Evolutionary conservation across 2,329 filamentous ascomycete genomes (phyloP), one percentile per base, ranked within the genome.

Genomic region (Calonectria pteridis): DNA sequence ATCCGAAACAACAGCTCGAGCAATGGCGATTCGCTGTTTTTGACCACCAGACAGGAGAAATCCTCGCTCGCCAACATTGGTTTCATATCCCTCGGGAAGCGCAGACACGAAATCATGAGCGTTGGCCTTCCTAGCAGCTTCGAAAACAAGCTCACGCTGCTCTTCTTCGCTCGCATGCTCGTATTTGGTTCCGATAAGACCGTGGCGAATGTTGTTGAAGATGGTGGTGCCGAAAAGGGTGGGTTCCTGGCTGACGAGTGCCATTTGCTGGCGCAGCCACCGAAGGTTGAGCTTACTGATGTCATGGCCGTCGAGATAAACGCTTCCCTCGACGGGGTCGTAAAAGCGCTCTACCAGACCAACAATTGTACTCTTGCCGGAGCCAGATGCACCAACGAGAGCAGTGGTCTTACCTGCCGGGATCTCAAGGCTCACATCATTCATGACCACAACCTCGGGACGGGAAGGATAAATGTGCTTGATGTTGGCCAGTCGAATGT

Each of bases 1-100:
- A 79, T 98, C 94, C 23, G 94, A 96, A 35, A 98, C 95, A 71
- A 98, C 91, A 49, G 96, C 96, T 81, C 95, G 90, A 10, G 96
- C 95, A 84, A 98, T 98, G 16, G 96, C 96, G 81, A 98, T 97
- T 79, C 97, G 94, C 85, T 98, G 97, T 84, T 98, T 98, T 85
- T 99, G 97, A 43, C 97, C 97, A 83, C 97, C 97, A 69, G 95
- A 98, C 11, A 99, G 89, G 67, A 98, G 86, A 82, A 98, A 98
- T 13, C 97, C 97, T 75, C 96, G 93, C 84, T 98, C 95, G 71
- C 97, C 97, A n/a, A 98, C 96, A 77, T 97, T 93, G 0, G 97
- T 98, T 77, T 98, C 91, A 80, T 98, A 98, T 2, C 94, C 94
- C 78, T 98, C 94, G 0, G 97, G 95, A 1, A 98, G 89, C 16